phyloP scores from a whole-genome alignment of 148 eudicot genomes.

The Nepenthes mirabilis region DNA sequence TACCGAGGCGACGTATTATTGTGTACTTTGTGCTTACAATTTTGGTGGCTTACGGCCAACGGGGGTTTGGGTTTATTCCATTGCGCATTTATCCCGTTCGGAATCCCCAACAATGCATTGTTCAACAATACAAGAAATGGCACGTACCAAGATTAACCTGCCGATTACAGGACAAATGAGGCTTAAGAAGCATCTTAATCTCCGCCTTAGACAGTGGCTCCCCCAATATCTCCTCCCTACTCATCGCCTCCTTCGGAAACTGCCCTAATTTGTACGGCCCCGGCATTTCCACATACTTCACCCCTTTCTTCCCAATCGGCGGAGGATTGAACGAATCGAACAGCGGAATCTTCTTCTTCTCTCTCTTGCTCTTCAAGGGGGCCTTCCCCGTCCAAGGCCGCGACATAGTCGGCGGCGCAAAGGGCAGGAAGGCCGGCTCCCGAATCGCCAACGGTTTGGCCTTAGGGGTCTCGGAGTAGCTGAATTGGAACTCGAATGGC shows the following conservation, averaged over 20 bases:
- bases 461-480: slow-evolving; percentile 87
- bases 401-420: slow-evolving; percentile 85
- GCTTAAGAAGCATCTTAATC: slow-evolving; percentile 40
- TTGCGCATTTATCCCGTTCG: too few species aligned
- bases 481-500: slow-evolving; percentile 82
- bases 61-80: too few species aligned
- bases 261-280: slow-evolving; percentile 31
- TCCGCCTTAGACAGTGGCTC: slow-evolving; percentile 58
- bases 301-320: slow-evolving; percentile 11
- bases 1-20: too few species aligned
- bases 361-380: slow-evolving; percentile 41
- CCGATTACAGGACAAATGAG: slow-evolving; percentile 41
- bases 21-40: too few species aligned
- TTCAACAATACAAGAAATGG: too few species aligned
- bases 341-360: slow-evolving; percentile 40
- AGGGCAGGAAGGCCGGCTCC: slow-evolving; percentile 85
- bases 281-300: slow-evolving; percentile 37
- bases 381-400: slow-evolving; percentile 97
- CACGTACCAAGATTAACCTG: slow-evolving; percentile 65
- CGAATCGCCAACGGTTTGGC: slow-evolving; percentile 63
- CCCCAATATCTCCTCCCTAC: slow-evolving; percentile 57
- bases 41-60: too few species aligned
- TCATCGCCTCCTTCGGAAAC: slow-evolving; percentile 17
- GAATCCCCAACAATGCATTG: too few species aligned
- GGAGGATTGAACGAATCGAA: slow-evolving; percentile 33